Evolutionary conservation across 768 basidiomycete species (phyloP).

Genomic region (Tulasnella sp.): DNA sequence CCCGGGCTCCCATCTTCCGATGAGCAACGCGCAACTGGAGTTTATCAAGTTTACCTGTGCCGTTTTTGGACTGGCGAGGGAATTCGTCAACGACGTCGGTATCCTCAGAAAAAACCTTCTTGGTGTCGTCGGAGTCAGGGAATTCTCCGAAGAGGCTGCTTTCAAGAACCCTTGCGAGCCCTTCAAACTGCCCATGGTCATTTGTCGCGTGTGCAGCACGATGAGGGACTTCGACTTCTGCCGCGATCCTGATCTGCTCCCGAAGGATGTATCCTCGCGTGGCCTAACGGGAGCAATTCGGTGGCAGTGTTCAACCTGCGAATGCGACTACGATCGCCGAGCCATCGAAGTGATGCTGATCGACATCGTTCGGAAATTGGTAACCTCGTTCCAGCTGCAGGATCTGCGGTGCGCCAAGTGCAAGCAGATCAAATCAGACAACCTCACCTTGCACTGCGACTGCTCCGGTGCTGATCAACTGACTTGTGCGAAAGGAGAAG

Average conservation of each 20-base stretch:
- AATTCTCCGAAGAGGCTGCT: constrained; percentile 78
- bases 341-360: constrained; percentile 85
- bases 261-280: constrained; percentile 35
- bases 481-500: constrained; percentile 68
- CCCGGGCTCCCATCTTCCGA: constrained; percentile 77
- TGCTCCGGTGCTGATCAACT: constrained; percentile 84
- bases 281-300: constrained; percentile 35
- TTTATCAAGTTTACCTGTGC: constrained; percentile 85
- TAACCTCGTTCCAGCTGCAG: constrained; percentile 77
- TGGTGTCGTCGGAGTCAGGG: constrained; percentile 71
- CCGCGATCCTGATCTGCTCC: constrained; percentile 79
- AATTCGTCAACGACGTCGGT: constrained; percentile 83
- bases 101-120: constrained; percentile 84
- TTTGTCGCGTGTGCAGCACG: constrained; percentile 80
- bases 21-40: constrained; percentile 80
- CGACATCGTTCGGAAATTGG: constrained; percentile 63
- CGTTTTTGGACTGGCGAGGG: constrained; percentile 69
- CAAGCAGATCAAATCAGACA: constrained; percentile 85
- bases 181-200: constrained; percentile 77
- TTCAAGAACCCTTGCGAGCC: constrained; percentile 93
- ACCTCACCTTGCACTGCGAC: constrained; percentile 75
- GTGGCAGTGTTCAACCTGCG: constrained; percentile 71
- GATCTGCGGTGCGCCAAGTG: constrained; percentile 88
- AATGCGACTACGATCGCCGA: constrained; percentile 81
- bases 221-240: constrained; percentile 94